Evolutionary conservation across 148 eudicot species (phyloP).

Genomic region (Camellia granthamiana): DNA sequence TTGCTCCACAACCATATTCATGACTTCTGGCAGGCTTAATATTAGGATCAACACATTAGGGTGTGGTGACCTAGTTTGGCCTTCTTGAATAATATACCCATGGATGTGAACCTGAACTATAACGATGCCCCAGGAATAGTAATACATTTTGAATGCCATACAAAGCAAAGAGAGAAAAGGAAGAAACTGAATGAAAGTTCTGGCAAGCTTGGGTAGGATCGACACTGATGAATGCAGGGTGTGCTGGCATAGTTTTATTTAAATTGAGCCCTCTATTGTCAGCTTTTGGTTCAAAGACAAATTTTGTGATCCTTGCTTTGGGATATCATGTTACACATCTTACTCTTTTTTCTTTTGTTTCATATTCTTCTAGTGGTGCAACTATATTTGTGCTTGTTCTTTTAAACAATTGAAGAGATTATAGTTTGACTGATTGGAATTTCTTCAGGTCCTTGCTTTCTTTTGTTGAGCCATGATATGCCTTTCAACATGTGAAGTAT

Average conservation of each 20-base stretch:
- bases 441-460: background rate
- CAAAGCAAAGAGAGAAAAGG: too few relatives aligned
- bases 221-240: background rate
- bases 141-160: too few relatives aligned
- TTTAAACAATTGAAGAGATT: background rate
- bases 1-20: background rate
- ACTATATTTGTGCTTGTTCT: background rate
- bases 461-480: background rate
- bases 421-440: background rate
- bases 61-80: too few relatives aligned
- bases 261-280: background rate
- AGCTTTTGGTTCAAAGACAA: background rate
- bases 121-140: too few relatives aligned
- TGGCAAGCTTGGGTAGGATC: too few relatives aligned
- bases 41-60: too few relatives aligned
- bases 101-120: too few relatives aligned
- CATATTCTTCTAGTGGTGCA: conserved; percentile 1
- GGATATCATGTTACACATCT: background rate
- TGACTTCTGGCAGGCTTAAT: background rate
- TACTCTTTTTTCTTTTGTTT: background rate
- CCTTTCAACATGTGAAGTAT: background rate
- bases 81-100: too few relatives aligned
- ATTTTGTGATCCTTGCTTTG: background rate
- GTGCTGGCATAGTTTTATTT: background rate
- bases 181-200: too few relatives aligned